Evolutionary conservation across 768 basidiomycete genomes (phyloP).

Genomic region (Lepiota brunneoincarnata): DNA sequence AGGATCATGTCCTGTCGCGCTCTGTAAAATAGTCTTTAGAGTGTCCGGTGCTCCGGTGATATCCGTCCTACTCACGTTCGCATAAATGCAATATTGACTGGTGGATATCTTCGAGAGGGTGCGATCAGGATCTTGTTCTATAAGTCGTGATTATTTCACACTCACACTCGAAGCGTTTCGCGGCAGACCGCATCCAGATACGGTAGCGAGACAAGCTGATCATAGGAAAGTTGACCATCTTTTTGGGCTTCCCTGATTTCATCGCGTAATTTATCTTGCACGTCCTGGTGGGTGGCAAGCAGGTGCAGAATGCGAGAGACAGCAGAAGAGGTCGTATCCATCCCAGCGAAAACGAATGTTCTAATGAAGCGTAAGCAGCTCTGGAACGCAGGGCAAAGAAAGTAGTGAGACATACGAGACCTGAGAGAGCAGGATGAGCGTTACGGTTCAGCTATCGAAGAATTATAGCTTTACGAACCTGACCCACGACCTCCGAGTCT

Average conservation of each 20-base stretch:
- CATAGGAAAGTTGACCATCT: slow-evolving; percentile 27
- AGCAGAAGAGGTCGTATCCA: slow-evolving; percentile 22
- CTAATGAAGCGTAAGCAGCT: slow-evolving; percentile 8
- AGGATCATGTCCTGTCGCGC: slow-evolving; percentile 21
- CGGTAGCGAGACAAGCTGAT: slow-evolving; percentile 31
- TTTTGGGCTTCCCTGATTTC: slow-evolving; percentile 22
- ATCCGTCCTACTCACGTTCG: too few relatives aligned
- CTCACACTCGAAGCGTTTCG: slow-evolving; percentile 33
- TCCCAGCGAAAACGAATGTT: slow-evolving; percentile 22
- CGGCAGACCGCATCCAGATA: slow-evolving; percentile 33
- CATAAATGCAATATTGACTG: slow-evolving; percentile 16
- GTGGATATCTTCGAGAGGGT: slow-evolving; percentile 13
- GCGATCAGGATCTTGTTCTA: background rate
- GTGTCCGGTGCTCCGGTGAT: too few relatives aligned
- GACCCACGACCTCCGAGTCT: slow-evolving; percentile 32
- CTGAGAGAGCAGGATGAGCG: background rate
- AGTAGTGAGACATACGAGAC: slow-evolving; percentile 22
- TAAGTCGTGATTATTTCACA: background rate
- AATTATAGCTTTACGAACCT: slow-evolving; percentile 10
- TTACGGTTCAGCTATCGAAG: too few relatives aligned
- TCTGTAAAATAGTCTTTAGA: background rate
- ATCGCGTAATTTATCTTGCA: slow-evolving; percentile 19
- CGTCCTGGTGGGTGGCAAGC: slow-evolving; percentile 16
- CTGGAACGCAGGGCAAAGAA: background rate
- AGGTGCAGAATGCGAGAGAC: slow-evolving; percentile 17